Percentiles rank a stretch among this genome's conserved stretches.
Conservation (phyloP, 495 filamentous ascomycete species). For the Sporormia fimetaria region DNA sequence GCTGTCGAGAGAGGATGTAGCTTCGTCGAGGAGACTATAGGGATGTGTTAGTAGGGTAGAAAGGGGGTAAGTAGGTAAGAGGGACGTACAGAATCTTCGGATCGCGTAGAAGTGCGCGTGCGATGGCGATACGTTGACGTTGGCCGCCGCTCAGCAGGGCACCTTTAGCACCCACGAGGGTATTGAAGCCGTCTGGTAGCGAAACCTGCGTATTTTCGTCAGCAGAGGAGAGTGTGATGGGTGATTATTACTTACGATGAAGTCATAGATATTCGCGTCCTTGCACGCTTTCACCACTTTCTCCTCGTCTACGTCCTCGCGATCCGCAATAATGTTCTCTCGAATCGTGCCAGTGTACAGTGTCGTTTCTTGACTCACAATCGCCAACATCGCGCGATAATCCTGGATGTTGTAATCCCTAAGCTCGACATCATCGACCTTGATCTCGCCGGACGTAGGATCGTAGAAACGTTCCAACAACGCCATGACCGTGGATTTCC, state of each 20-base stretch:
- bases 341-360: slow-evolving; percentile 75
- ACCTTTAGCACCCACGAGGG: slow-evolving; percentile 33
- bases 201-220: slow-evolving; percentile 4
- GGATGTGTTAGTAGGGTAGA: neutral
- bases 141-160: slow-evolving; percentile 34
- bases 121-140: slow-evolving; percentile 36
- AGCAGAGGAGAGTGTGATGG: neutral
- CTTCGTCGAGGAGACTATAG: slow-evolving; percentile 67
- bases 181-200: slow-evolving; percentile 31
- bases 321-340: slow-evolving; percentile 62
- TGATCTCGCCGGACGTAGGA: slow-evolving; percentile 17
- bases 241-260: slow-evolving; percentile 43
- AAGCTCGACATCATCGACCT: slow-evolving; percentile 22
- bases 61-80: neutral
- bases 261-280: slow-evolving; percentile 87
- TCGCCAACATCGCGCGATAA: slow-evolving; percentile 63
- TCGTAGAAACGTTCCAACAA: slow-evolving; percentile 31
- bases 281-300: slow-evolving; percentile 63
- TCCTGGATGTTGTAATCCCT: slow-evolving; percentile 20
- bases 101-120: slow-evolving; percentile 49
- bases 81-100: slow-evolving; percentile 52
- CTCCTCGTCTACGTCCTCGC: slow-evolving; percentile 53
- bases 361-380: slow-evolving; percentile 80
- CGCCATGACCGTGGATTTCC: slow-evolving; percentile 27
- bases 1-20: slow-evolving; percentile 82